Evolutionary conservation across 805 yeast genomes (phyloP).

Genomic region (Metschnikowia lachancei): DNA sequence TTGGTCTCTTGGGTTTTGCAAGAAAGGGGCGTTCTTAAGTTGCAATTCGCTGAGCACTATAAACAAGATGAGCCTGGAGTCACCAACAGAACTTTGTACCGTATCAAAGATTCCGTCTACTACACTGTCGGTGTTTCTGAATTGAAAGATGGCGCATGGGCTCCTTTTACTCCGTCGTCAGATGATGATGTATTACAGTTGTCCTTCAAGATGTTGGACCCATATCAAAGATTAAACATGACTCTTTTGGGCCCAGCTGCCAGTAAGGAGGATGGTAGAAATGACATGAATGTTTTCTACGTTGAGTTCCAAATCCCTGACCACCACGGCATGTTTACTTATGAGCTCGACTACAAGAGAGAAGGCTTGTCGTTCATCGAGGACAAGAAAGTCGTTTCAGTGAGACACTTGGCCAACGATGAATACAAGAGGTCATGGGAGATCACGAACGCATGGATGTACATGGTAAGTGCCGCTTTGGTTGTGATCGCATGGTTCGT

Average conservation of each 20-base stretch:
- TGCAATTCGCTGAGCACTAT: slow-evolving; percentile 52
- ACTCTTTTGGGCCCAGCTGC: slow-evolving; percentile 39
- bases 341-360: slow-evolving; percentile 72
- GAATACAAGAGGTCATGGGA: slow-evolving; percentile 93
- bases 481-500: slow-evolving; percentile 76
- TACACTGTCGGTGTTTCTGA: slow-evolving; percentile 53
- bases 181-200: slow-evolving; percentile 66
- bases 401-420: slow-evolving; percentile 92
- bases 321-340: slow-evolving; percentile 95
- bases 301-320: slow-evolving; percentile 77
- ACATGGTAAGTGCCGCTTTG: slow-evolving; percentile 63
- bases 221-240: slow-evolving; percentile 81
- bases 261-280: slow-evolving; percentile 33
- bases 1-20: slow-evolving; percentile 68
- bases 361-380: slow-evolving; percentile 68
- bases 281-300: slow-evolving; percentile 49
- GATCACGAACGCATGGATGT: slow-evolving; percentile 91
- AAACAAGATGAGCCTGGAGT: slow-evolving; percentile 47
- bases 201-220: slow-evolving; percentile 87
- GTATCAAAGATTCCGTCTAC: slow-evolving; percentile 67
- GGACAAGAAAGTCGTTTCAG: slow-evolving; percentile 69
- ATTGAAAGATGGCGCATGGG: slow-evolving; percentile 56
- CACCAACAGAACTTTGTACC: slow-evolving; percentile 45
- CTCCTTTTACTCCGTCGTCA: slow-evolving; percentile 47
- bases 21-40: slow-evolving; percentile 59